phyloP scores from a whole-genome alignment of 257 asterid genomes.

The Rehmannia glutinosa region DNA sequence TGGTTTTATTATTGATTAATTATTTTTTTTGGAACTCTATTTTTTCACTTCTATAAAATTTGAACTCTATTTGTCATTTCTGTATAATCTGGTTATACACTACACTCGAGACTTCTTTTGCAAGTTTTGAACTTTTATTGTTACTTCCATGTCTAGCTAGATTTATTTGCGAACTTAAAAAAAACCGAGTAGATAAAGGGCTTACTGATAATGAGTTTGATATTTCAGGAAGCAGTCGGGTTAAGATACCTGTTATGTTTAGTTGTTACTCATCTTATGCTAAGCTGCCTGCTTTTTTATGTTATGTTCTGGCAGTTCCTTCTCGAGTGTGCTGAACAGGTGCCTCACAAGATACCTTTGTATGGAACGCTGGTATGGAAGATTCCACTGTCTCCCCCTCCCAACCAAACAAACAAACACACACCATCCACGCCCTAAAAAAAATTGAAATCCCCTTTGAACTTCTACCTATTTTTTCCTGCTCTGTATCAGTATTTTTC shows the following conservation, averaged over 20 bases:
- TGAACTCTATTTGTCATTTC: too few relatives aligned
- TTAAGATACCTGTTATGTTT: not conserved
- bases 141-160: constrained; percentile 7
- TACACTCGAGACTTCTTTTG: too few relatives aligned
- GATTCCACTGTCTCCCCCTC: not conserved
- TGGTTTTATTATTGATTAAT: not conserved
- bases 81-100: too few relatives aligned
- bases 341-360: constrained; percentile 94
- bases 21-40: not conserved
- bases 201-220: constrained; percentile 24
- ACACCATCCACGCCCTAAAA: not conserved
- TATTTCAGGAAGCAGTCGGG: not conserved
- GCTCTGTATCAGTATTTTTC: not conserved
- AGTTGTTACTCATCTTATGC: not conserved
- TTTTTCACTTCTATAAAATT: too few relatives aligned
- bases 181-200: constrained; percentile 20
- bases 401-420: too few relatives aligned
- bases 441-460: not conserved
- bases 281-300: constrained; percentile 15
- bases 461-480: not conserved
- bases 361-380: constrained; percentile 91
- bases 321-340: constrained; percentile 90
- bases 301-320: constrained; percentile 61
- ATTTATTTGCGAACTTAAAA: not conserved
- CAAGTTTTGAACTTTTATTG: not conserved